Conservation (phyloP, 163 green algal species). For the Volvox carteri region DNA sequence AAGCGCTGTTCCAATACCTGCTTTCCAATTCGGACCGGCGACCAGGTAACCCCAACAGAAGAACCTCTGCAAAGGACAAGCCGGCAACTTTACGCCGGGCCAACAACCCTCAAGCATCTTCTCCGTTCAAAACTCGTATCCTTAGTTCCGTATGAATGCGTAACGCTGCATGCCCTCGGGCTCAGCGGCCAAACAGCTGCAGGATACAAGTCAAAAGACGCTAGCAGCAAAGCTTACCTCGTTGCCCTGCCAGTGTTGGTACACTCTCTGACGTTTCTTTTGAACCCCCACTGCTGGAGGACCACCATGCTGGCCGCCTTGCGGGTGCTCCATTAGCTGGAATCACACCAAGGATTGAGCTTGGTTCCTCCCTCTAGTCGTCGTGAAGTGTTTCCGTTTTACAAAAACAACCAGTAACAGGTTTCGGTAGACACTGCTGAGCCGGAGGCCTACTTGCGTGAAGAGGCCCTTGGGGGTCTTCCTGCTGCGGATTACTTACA, state of each 20-base stretch:
- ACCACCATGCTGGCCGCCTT: background rate
- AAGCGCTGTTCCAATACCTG: constrained; percentile 72
- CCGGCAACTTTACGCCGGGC: too few species aligned
- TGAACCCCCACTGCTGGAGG: too few species aligned
- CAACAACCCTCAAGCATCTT: too few species aligned
- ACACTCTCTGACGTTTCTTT: constrained; percentile 65
- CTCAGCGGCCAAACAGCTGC: background rate
- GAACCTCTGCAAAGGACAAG: constrained; percentile 66
- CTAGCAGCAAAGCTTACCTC: constrained; percentile 61
- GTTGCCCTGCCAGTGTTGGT: constrained; percentile 81
- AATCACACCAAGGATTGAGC: background rate
- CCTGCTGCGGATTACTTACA: background rate
- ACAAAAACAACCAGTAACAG: constrained; percentile 45
- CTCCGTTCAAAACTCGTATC: too few species aligned
- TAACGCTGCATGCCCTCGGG: too few species aligned
- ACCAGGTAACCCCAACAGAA: constrained; percentile 76
- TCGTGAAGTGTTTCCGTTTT: constrained; percentile 50
- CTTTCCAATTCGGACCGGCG: constrained; percentile 89
- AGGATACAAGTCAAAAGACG: background rate
- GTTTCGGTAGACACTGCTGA: constrained; percentile 41
- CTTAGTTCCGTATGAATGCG: too few species aligned
- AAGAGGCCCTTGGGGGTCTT: background rate
- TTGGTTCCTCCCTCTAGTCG: background rate
- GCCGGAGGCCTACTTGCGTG: background rate
- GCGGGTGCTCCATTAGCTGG: background rate